Base-by-base conservation (phyloP, 2,329 filamentous ascomycete species). In the Fusarium scirpi region DNA sequence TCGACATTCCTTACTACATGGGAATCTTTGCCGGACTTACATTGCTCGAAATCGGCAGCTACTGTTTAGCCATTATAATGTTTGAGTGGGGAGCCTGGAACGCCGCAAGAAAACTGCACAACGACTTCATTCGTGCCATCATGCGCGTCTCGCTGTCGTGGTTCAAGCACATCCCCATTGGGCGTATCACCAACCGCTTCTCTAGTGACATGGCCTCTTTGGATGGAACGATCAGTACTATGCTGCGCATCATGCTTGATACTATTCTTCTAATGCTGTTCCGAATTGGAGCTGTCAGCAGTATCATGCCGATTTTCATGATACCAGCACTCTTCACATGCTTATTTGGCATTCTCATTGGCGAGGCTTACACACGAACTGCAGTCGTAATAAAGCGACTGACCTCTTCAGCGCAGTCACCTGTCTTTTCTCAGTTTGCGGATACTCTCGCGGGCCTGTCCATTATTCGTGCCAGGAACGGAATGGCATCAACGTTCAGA, bases 141-240 rank as follows among this genome's bases (percentile, higher is more conserved):
- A 80, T 89, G 78, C 79, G 80, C 25, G 87, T 87, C 6, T 84
- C 87, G 2, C 79, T 89, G 12, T 83, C 84, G 6, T 89, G 87
- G 87, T 89, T 86, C 70, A 86, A 87, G 73, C 77, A 84, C 48
- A 82, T 86, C 2, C 83, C 86, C 0, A 81, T 86, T 18, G 84
- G 86, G 15, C 82, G 86, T 43, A 82, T 87, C 58, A 82, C 85
- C 58, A 87, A 88, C 71, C 83, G 87, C 15, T 87, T 89, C 67
- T 85, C 85, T 2, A 85, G 86, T 38, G 87, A 89, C 63, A 87
- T 88, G 75, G 80, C 82, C n/a, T 86, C 86, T 0, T 81, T 89
- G 54, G 87, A 89, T 68, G 83, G 81, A 10, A 72, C 78, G 2
- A 76, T 89, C 9, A 81, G 82, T 22, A 78, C 80, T 3, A 82